Evolutionary conservation across 257 asterid genomes (phyloP).

Genomic region (Catharanthus roseus): DNA sequence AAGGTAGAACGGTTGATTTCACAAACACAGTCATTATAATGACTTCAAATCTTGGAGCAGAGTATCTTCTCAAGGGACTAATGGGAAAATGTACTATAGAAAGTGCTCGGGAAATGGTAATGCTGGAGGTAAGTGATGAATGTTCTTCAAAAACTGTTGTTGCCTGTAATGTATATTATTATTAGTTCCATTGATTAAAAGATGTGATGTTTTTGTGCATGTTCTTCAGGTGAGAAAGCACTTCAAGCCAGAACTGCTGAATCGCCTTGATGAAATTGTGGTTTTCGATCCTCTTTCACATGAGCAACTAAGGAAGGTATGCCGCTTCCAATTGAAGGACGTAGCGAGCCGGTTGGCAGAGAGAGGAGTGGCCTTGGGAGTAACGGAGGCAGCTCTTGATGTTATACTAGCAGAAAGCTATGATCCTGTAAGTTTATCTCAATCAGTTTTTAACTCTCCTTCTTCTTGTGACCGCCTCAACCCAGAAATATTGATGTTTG

Average conservation of each 20-base stretch:
- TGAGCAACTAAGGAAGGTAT: conserved; percentile 72
- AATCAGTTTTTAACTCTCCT: not conserved
- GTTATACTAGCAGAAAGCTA: conserved; percentile 68
- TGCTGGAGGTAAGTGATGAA: conserved; percentile 51
- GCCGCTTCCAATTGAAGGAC: conserved; percentile 76
- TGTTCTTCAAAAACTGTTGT: not conserved
- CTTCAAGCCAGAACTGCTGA: conserved; percentile 85
- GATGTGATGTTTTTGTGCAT: not conserved
- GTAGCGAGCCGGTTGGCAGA: conserved; percentile 81
- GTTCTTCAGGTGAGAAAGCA: conserved; percentile 63
- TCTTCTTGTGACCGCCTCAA: too few relatives aligned
- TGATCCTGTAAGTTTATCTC: conserved; percentile 57
- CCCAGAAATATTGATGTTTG: too few relatives aligned
- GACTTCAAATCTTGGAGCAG: conserved; percentile 94
- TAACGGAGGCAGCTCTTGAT: conserved; percentile 67
- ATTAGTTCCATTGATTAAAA: too few relatives aligned
- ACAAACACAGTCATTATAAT: conserved; percentile 72
- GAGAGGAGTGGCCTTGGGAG: conserved; percentile 82
- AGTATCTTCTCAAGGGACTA: conserved; percentile 57
- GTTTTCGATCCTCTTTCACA: conserved; percentile 86
- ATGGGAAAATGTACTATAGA: conserved; percentile 63
- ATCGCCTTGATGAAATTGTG: conserved; percentile 79
- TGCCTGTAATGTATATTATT: too few relatives aligned
- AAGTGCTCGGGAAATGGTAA: conserved; percentile 79
- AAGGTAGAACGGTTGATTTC: conserved; percentile 83